A percentile compares a stretch with the other conserved stretches of the same genome.
Evolutionary conservation across 1,284 basidiomycete genomes (phyloP).

Genomic region (Ustilago loliicola): DNA sequence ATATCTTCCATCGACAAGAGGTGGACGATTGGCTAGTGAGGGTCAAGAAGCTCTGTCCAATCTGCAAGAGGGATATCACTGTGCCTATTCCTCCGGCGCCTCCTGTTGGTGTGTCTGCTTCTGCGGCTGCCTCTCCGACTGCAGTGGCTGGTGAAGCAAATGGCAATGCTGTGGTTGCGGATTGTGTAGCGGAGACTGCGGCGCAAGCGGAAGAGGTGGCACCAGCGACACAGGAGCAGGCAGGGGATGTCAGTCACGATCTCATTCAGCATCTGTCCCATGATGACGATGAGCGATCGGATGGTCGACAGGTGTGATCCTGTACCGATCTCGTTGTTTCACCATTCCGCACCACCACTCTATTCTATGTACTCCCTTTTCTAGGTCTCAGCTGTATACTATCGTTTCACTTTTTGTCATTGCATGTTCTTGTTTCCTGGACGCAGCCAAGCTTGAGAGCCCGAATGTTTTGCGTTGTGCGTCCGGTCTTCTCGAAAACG

Average conservation of each 20-base stretch:
- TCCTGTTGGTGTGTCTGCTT: constrained; percentile 19
- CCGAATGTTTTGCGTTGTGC: too few relatives aligned
- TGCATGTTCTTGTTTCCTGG: neutral
- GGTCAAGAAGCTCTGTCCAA: constrained; percentile 68
- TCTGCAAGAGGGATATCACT: constrained; percentile 69
- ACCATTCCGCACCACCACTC: neutral
- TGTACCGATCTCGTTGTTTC: neutral
- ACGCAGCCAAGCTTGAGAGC: neutral
- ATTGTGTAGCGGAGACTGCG: neutral
- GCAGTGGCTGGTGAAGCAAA: neutral
- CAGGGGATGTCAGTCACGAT: constrained; percentile 24
- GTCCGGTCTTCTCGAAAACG: too few relatives aligned
- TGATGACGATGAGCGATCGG: constrained; percentile 16
- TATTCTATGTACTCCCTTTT: neutral
- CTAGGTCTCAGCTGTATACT: constrained; percentile 9
- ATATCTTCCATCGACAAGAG: constrained; percentile 67
- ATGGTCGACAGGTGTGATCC: constrained; percentile 29
- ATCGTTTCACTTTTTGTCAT: neutral
- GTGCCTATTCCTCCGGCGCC: constrained; percentile 55
- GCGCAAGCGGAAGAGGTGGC: neutral
- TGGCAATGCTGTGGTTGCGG: constrained; percentile 1
- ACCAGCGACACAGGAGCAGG: constrained; percentile 2
- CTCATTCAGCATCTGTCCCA: constrained; percentile 27
- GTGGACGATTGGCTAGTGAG: constrained; percentile 68
- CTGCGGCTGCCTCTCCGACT: constrained; percentile 4